Conservation (phyloP, 2,329 filamentous ascomycete species). For the Cyanodermella asteris region DNA sequence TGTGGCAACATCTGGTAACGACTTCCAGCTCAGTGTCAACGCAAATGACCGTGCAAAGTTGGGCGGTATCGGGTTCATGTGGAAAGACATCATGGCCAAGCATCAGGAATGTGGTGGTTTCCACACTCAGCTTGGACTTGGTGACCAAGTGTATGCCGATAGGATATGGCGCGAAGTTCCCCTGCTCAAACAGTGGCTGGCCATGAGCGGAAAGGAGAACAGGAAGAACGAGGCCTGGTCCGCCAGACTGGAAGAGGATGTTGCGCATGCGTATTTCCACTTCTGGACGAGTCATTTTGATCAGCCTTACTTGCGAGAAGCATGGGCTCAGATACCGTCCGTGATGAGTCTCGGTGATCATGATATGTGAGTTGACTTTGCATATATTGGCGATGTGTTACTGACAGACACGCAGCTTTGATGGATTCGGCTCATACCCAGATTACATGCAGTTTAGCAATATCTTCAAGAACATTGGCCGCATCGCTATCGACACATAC, state of each 20-base stretch:
- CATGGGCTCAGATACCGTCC: constrained; percentile 93
- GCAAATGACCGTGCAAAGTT: constrained; percentile 68
- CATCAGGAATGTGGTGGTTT: constrained; percentile 92
- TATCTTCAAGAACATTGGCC: constrained; percentile 95
- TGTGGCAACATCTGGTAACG: constrained; percentile 86
- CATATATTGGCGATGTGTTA: constrained; percentile 5
- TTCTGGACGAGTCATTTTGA: constrained; percentile 98
- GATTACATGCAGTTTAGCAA: constrained; percentile 96
- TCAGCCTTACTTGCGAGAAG: constrained; percentile 80
- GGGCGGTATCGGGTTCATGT: constrained; percentile 86
- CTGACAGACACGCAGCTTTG: constrained; percentile 42
- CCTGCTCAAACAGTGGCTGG: constrained; percentile 81
- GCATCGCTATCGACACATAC: constrained; percentile 93
- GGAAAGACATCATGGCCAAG: constrained; percentile 96
- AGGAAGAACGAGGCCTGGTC: constrained; percentile 83
- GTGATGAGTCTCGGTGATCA: constrained; percentile 87
- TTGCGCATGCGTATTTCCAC: constrained; percentile 91
- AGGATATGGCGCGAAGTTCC: constrained; percentile 91
- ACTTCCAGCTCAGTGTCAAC: constrained; percentile 74
- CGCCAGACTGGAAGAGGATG: constrained; percentile 83
- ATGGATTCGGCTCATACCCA: constrained; percentile 90
- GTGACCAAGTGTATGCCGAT: constrained; percentile 90
- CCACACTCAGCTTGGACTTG: constrained; percentile 76
- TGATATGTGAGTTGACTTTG: constrained; percentile 55
- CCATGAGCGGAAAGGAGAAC: constrained; percentile 80